Conservation (phyloP, 345 rosid genomes). For the Ricinus communis region DNA sequence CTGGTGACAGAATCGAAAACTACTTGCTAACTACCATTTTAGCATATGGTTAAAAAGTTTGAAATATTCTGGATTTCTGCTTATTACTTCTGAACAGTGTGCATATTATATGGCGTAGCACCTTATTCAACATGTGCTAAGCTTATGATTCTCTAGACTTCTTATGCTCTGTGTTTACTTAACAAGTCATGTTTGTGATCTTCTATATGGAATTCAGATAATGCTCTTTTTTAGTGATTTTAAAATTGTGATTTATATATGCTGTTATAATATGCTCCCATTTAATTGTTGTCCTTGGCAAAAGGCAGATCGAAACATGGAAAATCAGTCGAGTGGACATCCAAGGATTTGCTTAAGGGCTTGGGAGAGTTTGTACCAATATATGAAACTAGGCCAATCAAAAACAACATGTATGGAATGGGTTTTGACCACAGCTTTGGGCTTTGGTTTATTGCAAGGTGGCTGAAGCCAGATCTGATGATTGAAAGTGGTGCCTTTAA, state of each 20-base stretch:
- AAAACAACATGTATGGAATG: conserved; percentile 95
- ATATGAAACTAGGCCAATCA: conserved; percentile 91
- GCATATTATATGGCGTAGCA: neutral
- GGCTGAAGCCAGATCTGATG: conserved; percentile 94
- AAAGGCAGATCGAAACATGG: conserved; percentile 99
- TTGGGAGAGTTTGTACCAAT: conserved; percentile 90
- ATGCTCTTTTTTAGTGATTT: neutral
- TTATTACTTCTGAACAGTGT: neutral
- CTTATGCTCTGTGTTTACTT: neutral
- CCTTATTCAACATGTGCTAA: neutral
- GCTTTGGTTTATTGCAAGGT: conserved; percentile 85
- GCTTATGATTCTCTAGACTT: neutral
- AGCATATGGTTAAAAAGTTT: neutral
- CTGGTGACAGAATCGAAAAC: neutral
- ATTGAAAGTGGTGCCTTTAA: conserved; percentile 98
- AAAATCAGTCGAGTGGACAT: conserved; percentile 88
- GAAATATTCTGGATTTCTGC: neutral
- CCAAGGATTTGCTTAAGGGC: conserved; percentile 86
- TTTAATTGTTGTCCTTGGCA: conserved; percentile 66
- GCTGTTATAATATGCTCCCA: conserved; percentile 33
- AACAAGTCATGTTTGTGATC: neutral
- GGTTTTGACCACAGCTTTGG: conserved; percentile 99
- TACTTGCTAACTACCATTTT: conserved; percentile 2
- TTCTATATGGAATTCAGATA: too few relatives aligned
- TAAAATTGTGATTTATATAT: too few relatives aligned